These are phyloP conservation scores for Penicillium paneum DNA, from an alignment of 2,329 filamentous ascomycete species.

Conservation along the genomic window DNA sequence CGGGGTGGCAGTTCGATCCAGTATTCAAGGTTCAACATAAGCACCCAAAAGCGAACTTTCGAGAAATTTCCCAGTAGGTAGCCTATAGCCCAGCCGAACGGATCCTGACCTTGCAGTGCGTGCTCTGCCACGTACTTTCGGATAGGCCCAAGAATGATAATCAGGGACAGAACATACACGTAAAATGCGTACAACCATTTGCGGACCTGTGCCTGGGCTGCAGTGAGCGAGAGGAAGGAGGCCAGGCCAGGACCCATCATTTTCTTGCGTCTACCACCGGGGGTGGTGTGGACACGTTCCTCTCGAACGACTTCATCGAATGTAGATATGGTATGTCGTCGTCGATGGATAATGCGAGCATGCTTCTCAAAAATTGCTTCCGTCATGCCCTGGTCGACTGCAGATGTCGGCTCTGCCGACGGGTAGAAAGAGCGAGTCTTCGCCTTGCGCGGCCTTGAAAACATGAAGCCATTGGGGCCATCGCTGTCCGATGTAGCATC, in stretches of 20 bases:
- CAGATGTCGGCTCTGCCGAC: slow-evolving; percentile 18
- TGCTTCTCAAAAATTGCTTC: slow-evolving; percentile 26
- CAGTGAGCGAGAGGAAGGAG: slow-evolving; percentile 76
- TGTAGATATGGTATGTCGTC: slow-evolving; percentile 55
- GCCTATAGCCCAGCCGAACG: slow-evolving; percentile 86
- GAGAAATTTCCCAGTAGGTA: slow-evolving; percentile 81
- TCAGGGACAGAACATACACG: slow-evolving; percentile 66
- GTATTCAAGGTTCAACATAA: slow-evolving; percentile 63
- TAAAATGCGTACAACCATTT: slow-evolving; percentile 83
- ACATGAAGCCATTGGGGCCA: slow-evolving; percentile 22
- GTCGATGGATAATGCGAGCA: slow-evolving; percentile 14
- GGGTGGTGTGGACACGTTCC: slow-evolving; percentile 47
- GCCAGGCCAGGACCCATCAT: slow-evolving; percentile 62
- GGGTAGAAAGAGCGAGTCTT: slow-evolving; percentile 20
- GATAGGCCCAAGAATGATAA: slow-evolving; percentile 67
- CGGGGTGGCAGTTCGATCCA: slow-evolving; percentile 71
- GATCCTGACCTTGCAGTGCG: slow-evolving; percentile 71
- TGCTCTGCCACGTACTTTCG: slow-evolving; percentile 64
- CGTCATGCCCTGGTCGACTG: slow-evolving; percentile 22
- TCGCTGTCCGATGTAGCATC: slow-evolving; percentile 41
- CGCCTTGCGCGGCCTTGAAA: slow-evolving; percentile 37
- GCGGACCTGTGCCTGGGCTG: slow-evolving; percentile 68
- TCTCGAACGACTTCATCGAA: slow-evolving; percentile 32
- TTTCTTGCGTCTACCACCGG: slow-evolving; percentile 64
- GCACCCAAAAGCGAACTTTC: slow-evolving; percentile 67